A percentile compares a stretch with the other conserved stretches of the same genome.
These are phyloP conservation scores for Vitis labrusca DNA, from an alignment of 164 flowering plant species.

Conservation along the genomic window DNA sequence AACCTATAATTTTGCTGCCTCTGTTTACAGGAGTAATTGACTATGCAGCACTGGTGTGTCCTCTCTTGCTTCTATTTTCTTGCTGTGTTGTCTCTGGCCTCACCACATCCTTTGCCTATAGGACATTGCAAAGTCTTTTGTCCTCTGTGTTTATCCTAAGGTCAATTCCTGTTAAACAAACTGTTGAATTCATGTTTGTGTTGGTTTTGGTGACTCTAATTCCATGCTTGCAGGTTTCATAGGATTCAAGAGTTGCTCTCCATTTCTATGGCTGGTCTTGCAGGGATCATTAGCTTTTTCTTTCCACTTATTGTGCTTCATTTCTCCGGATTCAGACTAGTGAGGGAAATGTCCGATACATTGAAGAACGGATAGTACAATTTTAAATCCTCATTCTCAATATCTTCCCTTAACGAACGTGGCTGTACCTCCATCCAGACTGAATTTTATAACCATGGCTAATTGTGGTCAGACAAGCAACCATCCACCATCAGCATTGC, in stretches of 20 bases:
- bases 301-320: slow-evolving; percentile 17
- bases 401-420: too few relatives aligned
- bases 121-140: slow-evolving; percentile 4
- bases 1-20: neutral
- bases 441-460: too few relatives aligned
- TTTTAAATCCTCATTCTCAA: too few relatives aligned
- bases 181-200: neutral
- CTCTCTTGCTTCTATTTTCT: slow-evolving; percentile 18
- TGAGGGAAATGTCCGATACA: slow-evolving; percentile 4
- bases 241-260: slow-evolving; percentile 18
- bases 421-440: too few relatives aligned
- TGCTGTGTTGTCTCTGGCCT: slow-evolving; percentile 19
- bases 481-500: too few relatives aligned
- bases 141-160: slow-evolving; percentile 11
- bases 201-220: neutral
- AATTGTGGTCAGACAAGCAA: too few relatives aligned
- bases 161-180: slow-evolving; percentile 7
- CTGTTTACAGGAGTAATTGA: slow-evolving; percentile 12
- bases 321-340: slow-evolving; percentile 15
- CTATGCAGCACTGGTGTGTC: slow-evolving; percentile 7
- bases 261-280: slow-evolving; percentile 13
- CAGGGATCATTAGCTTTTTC: slow-evolving; percentile 17
- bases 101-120: slow-evolving; percentile 15
- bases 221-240: slow-evolving; percentile 16
- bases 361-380: neutral